These are phyloP conservation scores for Trypanosoma melophagium DNA, from an alignment of 208 protist species.

Conservation along the genomic window DNA sequence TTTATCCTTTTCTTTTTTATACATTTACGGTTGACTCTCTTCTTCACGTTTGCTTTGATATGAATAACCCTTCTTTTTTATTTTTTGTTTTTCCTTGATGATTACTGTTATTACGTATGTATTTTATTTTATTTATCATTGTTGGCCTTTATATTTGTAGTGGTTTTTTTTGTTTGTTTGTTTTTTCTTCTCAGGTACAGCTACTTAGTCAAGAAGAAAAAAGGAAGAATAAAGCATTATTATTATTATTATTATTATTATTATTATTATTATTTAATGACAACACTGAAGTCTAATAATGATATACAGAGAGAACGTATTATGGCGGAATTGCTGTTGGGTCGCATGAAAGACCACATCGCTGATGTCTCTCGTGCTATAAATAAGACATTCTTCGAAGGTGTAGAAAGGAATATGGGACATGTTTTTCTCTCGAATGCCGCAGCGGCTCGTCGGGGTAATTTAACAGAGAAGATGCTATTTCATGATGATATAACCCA, in stretches of 20 bases:
- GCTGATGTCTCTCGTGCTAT: conserved; percentile 11
- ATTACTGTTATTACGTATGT: too few relatives aligned
- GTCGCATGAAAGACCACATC: conserved; percentile 6
- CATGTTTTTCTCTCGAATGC: conserved; percentile 29
- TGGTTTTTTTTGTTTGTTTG: conserved; percentile 10
- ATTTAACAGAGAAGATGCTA: conserved; percentile 29
- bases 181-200: background rate
- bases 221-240: background rate
- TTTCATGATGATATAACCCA: conserved; percentile 8
- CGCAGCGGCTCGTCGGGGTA: conserved; percentile 20
- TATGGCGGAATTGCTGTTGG: conserved; percentile 4
- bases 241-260: too few relatives aligned
- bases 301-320: conserved; percentile 1
- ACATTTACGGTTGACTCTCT: background rate
- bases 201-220: background rate
- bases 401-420: conserved; percentile 4
- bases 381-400: conserved; percentile 8
- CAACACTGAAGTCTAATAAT: background rate
- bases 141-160: conserved; percentile 17
- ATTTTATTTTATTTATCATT: conserved; percentile 25
- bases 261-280: conserved; percentile 12
- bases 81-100: background rate
- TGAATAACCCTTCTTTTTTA: background rate
- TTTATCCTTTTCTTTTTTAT: conserved; percentile 9
- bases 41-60: background rate